Base-by-base conservation (phyloP, 2,329 filamentous ascomycete species). In the Periconia sp. region DNA sequence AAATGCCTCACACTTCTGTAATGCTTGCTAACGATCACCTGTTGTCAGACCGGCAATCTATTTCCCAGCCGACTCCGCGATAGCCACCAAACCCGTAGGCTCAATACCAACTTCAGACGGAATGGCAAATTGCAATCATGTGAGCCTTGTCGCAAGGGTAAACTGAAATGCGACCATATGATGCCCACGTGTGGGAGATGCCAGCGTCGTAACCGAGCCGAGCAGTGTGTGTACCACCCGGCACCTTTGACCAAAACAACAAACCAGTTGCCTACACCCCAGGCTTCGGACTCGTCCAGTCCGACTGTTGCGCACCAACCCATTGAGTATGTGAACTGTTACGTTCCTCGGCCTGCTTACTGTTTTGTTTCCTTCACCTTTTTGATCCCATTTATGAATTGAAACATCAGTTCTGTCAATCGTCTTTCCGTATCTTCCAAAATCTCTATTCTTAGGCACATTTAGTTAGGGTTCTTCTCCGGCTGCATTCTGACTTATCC, bases 111-210 rank as follows among this genome's bases (percentile, higher is more conserved):
- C 2, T 68, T 63, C 45, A 64, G 70, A 15, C 65, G 71, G 19
- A 74, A 74, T 59, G 71, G 71, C n/a, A 72, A 73, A 50, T 59
- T 72, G 6, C 71, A 73, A 49, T 68, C 70, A 2, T 74, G 71
- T 47, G 71, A 74, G 50, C 70, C 71, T 14, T 74, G 71, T 48
- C 61, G 71, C 2, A 69, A 69, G 49, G 66, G 63, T n/a, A 70
- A 73, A 49, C 54, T 72, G n/a, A 59, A 63, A 42, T 72, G 69
- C 47, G 71, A 73, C 49, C 71, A 73, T 54, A 65, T 70, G 56
- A 64, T 66, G 59, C 71, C 71, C 10, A 61, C 60, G 5, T 74
- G 70, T 55, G 70, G 65, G 6, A 57, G 70, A 43, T 73, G 71
- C 58, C 54, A 59, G 8, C 63, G 66, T 41, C 63, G 64, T 3